Base-by-base conservation (phyloP, 768 basidiomycete genomes). In the Panaeolus papilionaceus region DNA sequence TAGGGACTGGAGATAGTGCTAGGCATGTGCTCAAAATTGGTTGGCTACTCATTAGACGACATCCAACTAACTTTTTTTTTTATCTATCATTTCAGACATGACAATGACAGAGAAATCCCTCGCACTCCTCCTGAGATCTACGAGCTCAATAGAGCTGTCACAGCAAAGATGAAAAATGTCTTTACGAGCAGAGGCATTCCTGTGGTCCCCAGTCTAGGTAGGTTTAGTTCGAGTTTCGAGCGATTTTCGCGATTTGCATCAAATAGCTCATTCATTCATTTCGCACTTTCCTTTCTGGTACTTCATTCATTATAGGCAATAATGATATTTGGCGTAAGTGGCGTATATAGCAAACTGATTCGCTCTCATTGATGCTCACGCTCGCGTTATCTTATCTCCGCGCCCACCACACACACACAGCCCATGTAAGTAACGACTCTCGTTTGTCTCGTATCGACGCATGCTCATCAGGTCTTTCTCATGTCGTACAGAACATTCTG, bases 301-400 rank as follows among this genome's bases (percentile, higher is more conserved):
- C 26, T 40, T 62, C 63, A 40, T 23, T 49, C 23, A 49, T 68
- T 33, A 26, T 69, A 92, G 94, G 94, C 26, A 96, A 96, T 78
- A 96, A 96, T 77, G 95, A 96, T 81, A 85, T 96, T 62, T 95
- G 92, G 88, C 94, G 91, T 92, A 79, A 83, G 90, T 77, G 28
- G 14, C 66, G 23, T 23, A 42, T 26, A 20, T 26, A 49, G 23
- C 47, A 4, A 14, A 8, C 20, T 33, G 33, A 33, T 49, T 49
- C 47, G 20, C 23, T 49, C 11, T 10, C 40, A 66, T 71, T 67
- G 69, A 64, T 54, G 67, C 47, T 66, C 71, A 64, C 68, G 66
- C 42, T 58, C 65, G 67, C 66, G 45, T 47, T 62, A 39, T 65
- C 63, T 68, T 51, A 71, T 49, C 67, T 63, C 71, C 58, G 42